Evolutionary conservation across 345 rosid genomes (phyloP), one percentile per base, ranked within the genome.

Genomic region (Camelina sativa): DNA sequence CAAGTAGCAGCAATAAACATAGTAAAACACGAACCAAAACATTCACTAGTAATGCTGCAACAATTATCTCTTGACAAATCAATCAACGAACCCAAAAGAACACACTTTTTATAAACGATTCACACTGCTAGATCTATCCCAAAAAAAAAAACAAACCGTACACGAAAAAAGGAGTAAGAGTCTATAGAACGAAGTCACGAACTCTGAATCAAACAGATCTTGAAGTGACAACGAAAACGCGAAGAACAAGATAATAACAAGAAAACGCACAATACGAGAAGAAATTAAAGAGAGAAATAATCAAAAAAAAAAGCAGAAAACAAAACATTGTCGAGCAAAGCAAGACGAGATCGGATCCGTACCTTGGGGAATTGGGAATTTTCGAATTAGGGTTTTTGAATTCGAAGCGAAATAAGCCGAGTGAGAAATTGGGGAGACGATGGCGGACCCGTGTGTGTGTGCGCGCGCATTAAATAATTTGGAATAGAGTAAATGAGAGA

Each of bases 121-220:
- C n/a, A 62, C 32, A 71, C 9, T 5, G 35, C 61, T 58, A 68
- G 80, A 87, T 82, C 79, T 28, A 68, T 17, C 13, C 8, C 0
- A 20, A 20, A 69, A 19, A 61, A 16, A 13, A 19, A 61, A 16
- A 13, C 50, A 19, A 55, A 66, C 25, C 52, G 5, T 46, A 74
- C 50, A 30, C 20, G 23, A 19, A 50, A 6, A 11, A 41, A 19
- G 6, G 32, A 22, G 58, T 25, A 8, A 15, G 40, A 41, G 23
- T 10, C 51, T 25, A 53, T n/a, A 13, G n/a, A 44, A 5, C 19
- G 17, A 35, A 57, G 10, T 47, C 62, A 5, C 19, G 17, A 35
- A 57, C 12, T 47, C 62, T 30, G 34, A 63, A 77, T 47, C 54
- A 28, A 32, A 55, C 47, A 75, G 76, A 83, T 80, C 80, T 76